These are phyloP conservation scores for Arthrobotrys iridis DNA, from an alignment of 2,329 filamentous ascomycete species.

Conservation along the genomic window DNA sequence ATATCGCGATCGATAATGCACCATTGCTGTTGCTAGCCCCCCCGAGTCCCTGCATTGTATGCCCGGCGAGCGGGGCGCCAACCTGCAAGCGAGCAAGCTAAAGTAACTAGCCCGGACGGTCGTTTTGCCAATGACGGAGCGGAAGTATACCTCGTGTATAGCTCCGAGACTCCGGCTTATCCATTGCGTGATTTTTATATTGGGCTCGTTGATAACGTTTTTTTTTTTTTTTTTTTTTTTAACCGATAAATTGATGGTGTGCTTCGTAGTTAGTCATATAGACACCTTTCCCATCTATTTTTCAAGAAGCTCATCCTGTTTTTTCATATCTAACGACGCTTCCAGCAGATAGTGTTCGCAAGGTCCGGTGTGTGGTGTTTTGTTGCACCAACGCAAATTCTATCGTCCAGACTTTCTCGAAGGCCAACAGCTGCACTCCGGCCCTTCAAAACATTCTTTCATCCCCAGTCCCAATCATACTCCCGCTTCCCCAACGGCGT, in stretches of 20 bases:
- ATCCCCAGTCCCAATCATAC: not conserved
- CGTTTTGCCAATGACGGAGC: constrained; percentile 40
- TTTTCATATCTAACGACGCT: not conserved
- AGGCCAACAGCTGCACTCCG: not conserved
- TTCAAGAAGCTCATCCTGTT: too few species aligned
- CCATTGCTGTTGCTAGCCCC: too few species aligned
- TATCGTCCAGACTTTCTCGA: not conserved
- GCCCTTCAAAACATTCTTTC: not conserved
- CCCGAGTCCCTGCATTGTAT: constrained; percentile 14
- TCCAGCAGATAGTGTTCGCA: not conserved
- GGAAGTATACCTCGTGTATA: constrained; percentile 39
- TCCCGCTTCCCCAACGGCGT: constrained; percentile 19
- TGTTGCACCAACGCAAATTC: constrained; percentile 43
- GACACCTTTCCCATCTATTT: not conserved
- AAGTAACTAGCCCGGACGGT: not conserved
- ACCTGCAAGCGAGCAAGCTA: constrained; percentile 5
- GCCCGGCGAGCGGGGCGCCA: not conserved
- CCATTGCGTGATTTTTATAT: constrained; percentile 37
- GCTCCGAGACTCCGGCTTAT: constrained; percentile 41
- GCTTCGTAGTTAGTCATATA: constrained; percentile 7
- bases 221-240: constrained; percentile 19
- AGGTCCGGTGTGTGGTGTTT: constrained; percentile 41
- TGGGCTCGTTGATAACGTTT: constrained; percentile 7
- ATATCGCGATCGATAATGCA: constrained; percentile 20
- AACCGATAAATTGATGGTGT: constrained; percentile 14